These are phyloP conservation scores for Exophiala oligosperma DNA, from an alignment of 2,329 filamentous ascomycete genomes.

Conservation along the genomic window DNA sequence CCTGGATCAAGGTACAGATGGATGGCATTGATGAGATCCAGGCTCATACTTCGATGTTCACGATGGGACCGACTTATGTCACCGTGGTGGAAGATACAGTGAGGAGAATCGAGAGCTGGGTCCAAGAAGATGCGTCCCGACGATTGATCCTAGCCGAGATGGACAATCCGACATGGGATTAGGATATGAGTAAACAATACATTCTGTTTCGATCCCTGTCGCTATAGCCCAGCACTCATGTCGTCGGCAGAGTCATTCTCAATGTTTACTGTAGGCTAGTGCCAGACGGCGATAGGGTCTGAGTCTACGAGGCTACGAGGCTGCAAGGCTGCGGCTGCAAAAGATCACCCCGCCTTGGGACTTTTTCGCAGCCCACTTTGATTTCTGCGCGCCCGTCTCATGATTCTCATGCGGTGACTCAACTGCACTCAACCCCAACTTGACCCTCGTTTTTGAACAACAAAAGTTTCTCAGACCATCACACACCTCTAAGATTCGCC, in stretches of 20 bases:
- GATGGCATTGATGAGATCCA: constrained; percentile 79
- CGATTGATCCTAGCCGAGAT: constrained; percentile 17
- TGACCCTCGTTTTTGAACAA: too few species aligned
- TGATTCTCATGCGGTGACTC: constrained; percentile 6
- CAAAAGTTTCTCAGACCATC: constrained; percentile 1
- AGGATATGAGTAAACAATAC: background rate
- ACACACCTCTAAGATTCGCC: background rate
- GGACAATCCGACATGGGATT: background rate
- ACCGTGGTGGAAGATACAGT: constrained; percentile 73
- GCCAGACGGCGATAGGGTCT: too few species aligned
- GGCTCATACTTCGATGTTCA: constrained; percentile 81
- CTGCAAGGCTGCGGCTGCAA: too few species aligned
- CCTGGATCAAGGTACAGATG: constrained; percentile 81
- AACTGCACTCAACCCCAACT: background rate
- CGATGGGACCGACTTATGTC: constrained; percentile 70
- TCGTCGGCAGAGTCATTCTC: too few species aligned
- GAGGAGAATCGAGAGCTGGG: constrained; percentile 67
- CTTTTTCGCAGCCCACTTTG: constrained; percentile 13
- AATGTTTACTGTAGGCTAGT: too few species aligned
- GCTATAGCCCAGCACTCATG: too few species aligned
- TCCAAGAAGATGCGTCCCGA: constrained; percentile 57
- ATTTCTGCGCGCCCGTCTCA: constrained; percentile 4
- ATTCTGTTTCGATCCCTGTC: background rate
- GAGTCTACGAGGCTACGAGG: too few species aligned
- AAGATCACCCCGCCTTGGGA: background rate